Evolutionary conservation across 2,329 filamentous ascomycete species (phyloP).

Genomic region (Xylaria multiplex): DNA sequence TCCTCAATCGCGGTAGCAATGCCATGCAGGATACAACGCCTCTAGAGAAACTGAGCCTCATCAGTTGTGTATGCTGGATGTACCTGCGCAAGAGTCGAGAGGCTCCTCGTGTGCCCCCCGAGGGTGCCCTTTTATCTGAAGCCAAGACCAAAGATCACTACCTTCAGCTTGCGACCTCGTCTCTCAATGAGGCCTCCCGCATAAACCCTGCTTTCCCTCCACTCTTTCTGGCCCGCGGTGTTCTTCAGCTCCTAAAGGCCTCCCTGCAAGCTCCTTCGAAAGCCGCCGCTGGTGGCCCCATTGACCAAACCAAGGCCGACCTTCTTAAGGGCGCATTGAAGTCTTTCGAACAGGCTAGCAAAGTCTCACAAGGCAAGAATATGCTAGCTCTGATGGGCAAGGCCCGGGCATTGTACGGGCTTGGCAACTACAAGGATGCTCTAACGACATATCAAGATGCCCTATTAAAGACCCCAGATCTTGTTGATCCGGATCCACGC

Average conservation of each 20-base stretch:
- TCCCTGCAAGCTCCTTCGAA: conserved; percentile 83
- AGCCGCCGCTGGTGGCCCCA: conserved; percentile 66
- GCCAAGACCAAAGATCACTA: conserved; percentile 93
- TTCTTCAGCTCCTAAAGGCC: conserved; percentile 86
- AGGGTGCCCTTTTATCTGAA: conserved; percentile 73
- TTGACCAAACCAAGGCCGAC: conserved; percentile 80
- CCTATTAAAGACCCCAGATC: conserved; percentile 82
- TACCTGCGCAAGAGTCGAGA: conserved; percentile 89
- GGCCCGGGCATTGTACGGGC: conserved; percentile 84
- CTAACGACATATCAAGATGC: conserved; percentile 88
- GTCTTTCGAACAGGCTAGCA: conserved; percentile 92
- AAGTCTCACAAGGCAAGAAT: conserved; percentile 85
- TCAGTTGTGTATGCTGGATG: conserved; percentile 89
- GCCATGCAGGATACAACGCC: conserved; percentile 76
- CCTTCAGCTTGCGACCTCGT: conserved; percentile 87
- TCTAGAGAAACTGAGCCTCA: conserved; percentile 85
- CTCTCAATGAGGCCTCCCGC: conserved; percentile 92
- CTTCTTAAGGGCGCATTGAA: conserved; percentile 86
- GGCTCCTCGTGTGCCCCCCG: conserved; percentile 71
- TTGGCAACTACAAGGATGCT: conserved; percentile 86
- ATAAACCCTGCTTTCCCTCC: conserved; percentile 94
- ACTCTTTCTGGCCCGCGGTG: conserved; percentile 89
- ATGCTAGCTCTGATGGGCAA: conserved; percentile 93
- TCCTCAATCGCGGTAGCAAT: conserved; percentile 76
- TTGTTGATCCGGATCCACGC: conserved; percentile 92